Conservation (phyloP, 2,329 filamentous ascomycete species). For the Monilinia aucupariae region DNA sequence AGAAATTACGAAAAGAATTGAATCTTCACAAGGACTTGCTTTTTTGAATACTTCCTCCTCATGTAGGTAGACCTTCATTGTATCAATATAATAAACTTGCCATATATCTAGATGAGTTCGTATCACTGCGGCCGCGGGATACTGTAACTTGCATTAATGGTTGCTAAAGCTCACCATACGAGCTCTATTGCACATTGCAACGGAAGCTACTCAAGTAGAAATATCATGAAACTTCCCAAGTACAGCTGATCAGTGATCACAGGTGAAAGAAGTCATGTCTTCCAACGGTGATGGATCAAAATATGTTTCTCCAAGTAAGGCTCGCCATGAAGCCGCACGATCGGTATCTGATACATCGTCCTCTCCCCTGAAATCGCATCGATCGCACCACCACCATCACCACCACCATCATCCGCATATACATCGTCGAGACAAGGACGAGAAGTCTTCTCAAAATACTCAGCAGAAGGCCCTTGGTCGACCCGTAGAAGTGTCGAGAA, state of each 20-base stretch:
- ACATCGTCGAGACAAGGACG: constrained; percentile 35
- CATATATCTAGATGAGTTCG: background rate
- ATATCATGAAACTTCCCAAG: constrained; percentile 1
- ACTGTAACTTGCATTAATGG: constrained; percentile 14
- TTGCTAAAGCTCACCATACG: constrained; percentile 16
- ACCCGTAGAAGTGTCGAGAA: constrained; percentile 23
- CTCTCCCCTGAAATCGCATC: constrained; percentile 34
- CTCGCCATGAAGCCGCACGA: constrained; percentile 49
- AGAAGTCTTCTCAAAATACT: constrained; percentile 28
- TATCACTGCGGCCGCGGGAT: background rate
- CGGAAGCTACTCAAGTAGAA: background rate
- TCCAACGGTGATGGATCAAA: constrained; percentile 14
- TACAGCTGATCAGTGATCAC: constrained; percentile 2
- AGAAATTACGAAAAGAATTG: background rate
- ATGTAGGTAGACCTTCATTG: background rate
- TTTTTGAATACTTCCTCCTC: background rate
- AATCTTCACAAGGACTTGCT: background rate
- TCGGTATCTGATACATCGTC: constrained; percentile 37
- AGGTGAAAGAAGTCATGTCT: constrained; percentile 15
- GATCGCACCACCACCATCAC: constrained; percentile 30
- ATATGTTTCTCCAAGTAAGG: constrained; percentile 16
- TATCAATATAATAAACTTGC: background rate
- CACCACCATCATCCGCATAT: constrained; percentile 29
- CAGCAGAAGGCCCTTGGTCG: constrained; percentile 22
- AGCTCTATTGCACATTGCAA: constrained; percentile 32